A percentile compares a stretch with the other conserved stretches of the same genome.
These are phyloP conservation scores for Eragrostis nindensis DNA, from an alignment of 176 grass and related monocot species.

Conservation along the genomic window DNA sequence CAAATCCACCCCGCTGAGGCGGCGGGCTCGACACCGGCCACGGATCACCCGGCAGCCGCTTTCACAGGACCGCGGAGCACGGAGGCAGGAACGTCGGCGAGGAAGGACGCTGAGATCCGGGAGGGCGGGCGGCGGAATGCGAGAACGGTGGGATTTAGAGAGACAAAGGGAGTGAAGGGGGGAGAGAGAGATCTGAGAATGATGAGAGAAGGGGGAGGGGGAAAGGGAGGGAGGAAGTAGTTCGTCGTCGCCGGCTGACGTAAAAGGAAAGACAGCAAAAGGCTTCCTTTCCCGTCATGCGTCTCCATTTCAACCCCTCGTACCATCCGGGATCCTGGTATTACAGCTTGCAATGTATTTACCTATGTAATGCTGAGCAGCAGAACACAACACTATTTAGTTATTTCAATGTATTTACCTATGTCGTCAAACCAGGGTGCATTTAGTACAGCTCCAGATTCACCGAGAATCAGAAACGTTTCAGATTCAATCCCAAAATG, in stretches of 20 bases:
- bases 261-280: slow-evolving; percentile 53
- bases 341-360: not conserved
- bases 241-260: too few relatives aligned
- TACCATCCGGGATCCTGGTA: not conserved
- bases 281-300: slow-evolving; percentile 35
- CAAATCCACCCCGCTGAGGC: not conserved
- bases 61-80: slow-evolving; percentile 23
- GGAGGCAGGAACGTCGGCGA: slow-evolving; percentile 27
- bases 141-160: slow-evolving; percentile 42
- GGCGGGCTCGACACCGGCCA: slow-evolving; percentile 13
- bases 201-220: not conserved
- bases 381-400: too few relatives aligned
- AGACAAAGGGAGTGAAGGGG: slow-evolving; percentile 15
- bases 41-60: slow-evolving; percentile 14
- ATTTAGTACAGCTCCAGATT: too few relatives aligned
- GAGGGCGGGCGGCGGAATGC: slow-evolving; percentile 33
- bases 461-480: too few relatives aligned
- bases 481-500: too few relatives aligned
- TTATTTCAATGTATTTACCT: too few relatives aligned
- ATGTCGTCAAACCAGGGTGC: too few relatives aligned
- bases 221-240: slow-evolving; percentile 30
- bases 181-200: slow-evolving; percentile 60
- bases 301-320: slow-evolving; percentile 29
- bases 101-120: slow-evolving; percentile 41
- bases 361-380: not conserved